phyloP scores from a whole-genome alignment of 1,284 basidiomycete species.

The Ceratobasidium sp. region DNA sequence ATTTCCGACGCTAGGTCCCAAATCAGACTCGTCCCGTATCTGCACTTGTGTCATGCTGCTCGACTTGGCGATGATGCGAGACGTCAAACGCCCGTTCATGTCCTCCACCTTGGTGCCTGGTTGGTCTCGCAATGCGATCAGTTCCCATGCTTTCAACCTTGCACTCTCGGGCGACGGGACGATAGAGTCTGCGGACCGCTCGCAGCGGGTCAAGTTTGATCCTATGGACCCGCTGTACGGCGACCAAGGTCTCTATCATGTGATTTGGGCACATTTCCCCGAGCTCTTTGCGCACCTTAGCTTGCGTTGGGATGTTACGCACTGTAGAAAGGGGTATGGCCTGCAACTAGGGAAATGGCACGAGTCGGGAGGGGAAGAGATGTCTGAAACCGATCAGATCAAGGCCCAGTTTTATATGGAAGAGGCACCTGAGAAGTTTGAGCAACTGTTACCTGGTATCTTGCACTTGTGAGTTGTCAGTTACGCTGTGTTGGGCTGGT shows the following conservation, averaged over 20 bases:
- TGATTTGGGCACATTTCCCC: conserved; percentile 45
- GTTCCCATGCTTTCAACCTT: conserved; percentile 24
- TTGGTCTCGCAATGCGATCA: conserved; percentile 24
- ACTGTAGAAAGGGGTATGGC: conserved; percentile 42
- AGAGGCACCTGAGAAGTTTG: conserved; percentile 43
- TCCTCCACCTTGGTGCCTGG: conserved; percentile 29
- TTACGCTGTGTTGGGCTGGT: background rate
- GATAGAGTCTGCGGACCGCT: background rate
- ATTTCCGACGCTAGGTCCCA: conserved; percentile 45
- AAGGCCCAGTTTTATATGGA: conserved; percentile 37
- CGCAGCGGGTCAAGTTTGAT: conserved; percentile 39
- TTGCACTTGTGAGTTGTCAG: conserved; percentile 45
- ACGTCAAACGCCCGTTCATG: conserved; percentile 37
- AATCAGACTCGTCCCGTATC: conserved; percentile 37
- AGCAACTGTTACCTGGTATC: conserved; percentile 45
- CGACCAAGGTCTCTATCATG: conserved; percentile 47
- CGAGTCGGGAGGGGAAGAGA: conserved; percentile 32
- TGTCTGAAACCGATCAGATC: conserved; percentile 46
- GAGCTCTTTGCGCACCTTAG: conserved; percentile 45
- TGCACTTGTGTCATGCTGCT: conserved; percentile 46
- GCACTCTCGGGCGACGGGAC: conserved; percentile 26
- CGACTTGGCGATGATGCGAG: conserved; percentile 43
- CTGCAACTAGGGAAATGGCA: conserved; percentile 23
- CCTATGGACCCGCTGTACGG: conserved; percentile 42
- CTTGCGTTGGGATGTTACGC: conserved; percentile 46